Conservation (phyloP, 1,139 yeast genomes). For the Geotrichum histeridarum region DNA sequence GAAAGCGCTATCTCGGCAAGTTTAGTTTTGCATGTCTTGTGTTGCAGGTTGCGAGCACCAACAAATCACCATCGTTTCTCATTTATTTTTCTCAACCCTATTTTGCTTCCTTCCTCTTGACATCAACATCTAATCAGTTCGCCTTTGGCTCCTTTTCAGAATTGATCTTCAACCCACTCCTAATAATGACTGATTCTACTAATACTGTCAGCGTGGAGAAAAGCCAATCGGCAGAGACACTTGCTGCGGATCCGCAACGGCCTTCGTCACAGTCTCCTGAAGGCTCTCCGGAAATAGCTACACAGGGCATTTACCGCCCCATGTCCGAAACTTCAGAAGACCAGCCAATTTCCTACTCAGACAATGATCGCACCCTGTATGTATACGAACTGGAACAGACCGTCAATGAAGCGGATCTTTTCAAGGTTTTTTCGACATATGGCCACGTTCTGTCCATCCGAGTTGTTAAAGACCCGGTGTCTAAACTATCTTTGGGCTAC, state of each 20-base stretch:
- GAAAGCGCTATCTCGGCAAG: background rate
- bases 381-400: constrained; percentile 16
- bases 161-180: background rate
- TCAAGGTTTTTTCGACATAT: constrained; percentile 75
- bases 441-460: constrained; percentile 84
- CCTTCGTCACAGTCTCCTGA: background rate
- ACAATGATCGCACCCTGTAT: constrained; percentile 3
- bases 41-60: background rate
- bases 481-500: constrained; percentile 84
- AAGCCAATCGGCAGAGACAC: background rate
- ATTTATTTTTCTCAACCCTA: background rate
- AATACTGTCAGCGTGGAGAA: background rate
- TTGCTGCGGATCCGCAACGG: background rate
- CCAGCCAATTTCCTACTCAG: background rate
- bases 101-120: constrained; percentile 3
- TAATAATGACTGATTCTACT: background rate
- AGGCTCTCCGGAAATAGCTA: constrained; percentile 9
- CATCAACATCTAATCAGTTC: background rate
- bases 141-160: background rate
- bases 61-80: constrained; percentile 7
- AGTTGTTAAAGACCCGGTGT: constrained; percentile 84
- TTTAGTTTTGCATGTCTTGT: background rate
- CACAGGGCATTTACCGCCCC: constrained; percentile 4
- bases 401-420: constrained; percentile 15
- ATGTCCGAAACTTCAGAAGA: constrained; percentile 2